Percentiles rank a stretch among this genome's conserved stretches.
These are phyloP conservation scores for Teratosphaeria destructans DNA, from an alignment of 2,329 filamentous ascomycete species.

Conservation along the genomic window DNA sequence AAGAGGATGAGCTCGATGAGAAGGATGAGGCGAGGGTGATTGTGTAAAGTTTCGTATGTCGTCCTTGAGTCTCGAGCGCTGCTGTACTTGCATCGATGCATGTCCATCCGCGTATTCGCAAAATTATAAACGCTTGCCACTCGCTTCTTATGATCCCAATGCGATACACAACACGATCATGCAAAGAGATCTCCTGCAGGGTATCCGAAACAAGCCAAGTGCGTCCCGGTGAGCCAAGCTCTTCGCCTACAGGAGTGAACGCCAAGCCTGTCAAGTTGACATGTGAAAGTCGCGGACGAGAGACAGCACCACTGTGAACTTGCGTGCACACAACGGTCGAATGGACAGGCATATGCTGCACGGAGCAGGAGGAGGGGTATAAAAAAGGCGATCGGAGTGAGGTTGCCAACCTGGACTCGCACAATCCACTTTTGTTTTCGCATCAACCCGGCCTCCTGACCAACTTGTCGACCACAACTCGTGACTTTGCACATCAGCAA, in stretches of 20 bases:
- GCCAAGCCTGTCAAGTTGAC: neutral
- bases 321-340: neutral
- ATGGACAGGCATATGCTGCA: neutral
- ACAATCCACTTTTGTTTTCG: neutral
- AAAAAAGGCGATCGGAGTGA: neutral
- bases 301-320: neutral
- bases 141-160: neutral
- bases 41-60: neutral
- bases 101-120: neutral
- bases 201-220: neutral
- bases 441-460: neutral
- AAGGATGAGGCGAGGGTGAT: slow-evolving; percentile 1
- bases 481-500: neutral
- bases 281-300: neutral
- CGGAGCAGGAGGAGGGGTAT: neutral
- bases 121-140: neutral
- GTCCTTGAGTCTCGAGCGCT: neutral
- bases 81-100: neutral
- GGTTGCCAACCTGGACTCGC: neutral
- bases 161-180: neutral
- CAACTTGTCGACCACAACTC: neutral
- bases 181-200: neutral
- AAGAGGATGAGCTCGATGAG: neutral
- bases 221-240: neutral
- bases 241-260: neutral